phyloP scores from a whole-genome alignment of 805 yeast genomes.

The Cyberlindnera misumaiensis region DNA sequence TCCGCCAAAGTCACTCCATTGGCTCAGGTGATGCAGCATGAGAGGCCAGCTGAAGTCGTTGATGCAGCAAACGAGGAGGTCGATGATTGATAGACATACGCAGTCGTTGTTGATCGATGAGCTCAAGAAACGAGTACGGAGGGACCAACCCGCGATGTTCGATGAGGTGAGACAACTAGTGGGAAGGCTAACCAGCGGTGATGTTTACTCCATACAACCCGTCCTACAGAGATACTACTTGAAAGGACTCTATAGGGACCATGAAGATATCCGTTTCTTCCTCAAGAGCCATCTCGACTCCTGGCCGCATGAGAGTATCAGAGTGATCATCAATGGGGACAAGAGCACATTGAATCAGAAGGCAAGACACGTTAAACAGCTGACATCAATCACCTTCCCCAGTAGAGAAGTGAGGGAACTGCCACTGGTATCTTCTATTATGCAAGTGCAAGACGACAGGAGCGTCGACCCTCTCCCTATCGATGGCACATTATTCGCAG shows the following conservation, averaged over 20 bases:
- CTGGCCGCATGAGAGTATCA: conserved; percentile 20
- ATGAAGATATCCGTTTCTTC: conserved; percentile 15
- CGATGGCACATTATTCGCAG: background rate
- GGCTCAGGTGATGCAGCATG: too few relatives aligned
- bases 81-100: conserved; percentile 9
- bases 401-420: conserved; percentile 5
- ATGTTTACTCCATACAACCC: conserved; percentile 8
- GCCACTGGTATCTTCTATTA: conserved; percentile 7
- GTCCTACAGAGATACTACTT: conserved; percentile 15
- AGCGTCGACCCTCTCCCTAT: background rate
- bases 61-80: conserved; percentile 2
- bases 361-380: conserved; percentile 3
- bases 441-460: background rate
- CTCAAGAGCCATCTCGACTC: conserved; percentile 13
- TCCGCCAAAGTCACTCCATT: too few relatives aligned
- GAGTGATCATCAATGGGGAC: conserved; percentile 5
- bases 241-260: conserved; percentile 15
- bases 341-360: conserved; percentile 7
- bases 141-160: conserved; percentile 9
- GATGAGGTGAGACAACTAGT: conserved; percentile 6
- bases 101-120: conserved; percentile 7
- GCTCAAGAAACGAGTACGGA: conserved; percentile 6
- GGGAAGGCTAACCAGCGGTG: background rate
- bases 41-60: conserved; percentile 1
- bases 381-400: conserved; percentile 11